phyloP scores from a whole-genome alignment of 2,329 filamentous ascomycete genomes.

The Colletotrichum horii region DNA sequence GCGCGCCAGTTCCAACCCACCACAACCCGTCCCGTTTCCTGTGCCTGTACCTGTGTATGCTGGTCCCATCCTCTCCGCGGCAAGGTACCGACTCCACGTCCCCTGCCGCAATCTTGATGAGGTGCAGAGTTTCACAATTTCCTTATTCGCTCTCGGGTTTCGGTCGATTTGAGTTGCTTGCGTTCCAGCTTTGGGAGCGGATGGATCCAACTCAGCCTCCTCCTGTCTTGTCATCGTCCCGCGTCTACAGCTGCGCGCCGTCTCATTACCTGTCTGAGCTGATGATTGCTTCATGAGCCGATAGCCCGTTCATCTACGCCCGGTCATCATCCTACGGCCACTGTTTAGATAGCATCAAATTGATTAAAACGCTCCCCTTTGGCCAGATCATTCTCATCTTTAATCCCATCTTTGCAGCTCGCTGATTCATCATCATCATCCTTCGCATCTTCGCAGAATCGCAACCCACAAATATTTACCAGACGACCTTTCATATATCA shows the following conservation, averaged over 20 bases:
- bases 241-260: constrained; percentile 8
- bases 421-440: constrained; percentile 10
- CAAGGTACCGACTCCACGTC: neutral
- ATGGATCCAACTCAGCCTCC: constrained; percentile 10
- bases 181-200: neutral
- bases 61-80: constrained; percentile 1
- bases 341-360: constrained; percentile 5
- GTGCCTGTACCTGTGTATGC: neutral
- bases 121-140: constrained; percentile 20
- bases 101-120: constrained; percentile 11
- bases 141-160: constrained; percentile 1
- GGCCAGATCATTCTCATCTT: neutral
- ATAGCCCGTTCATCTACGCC: neutral
- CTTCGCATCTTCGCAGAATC: neutral
- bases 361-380: constrained; percentile 18
- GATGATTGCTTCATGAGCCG: constrained; percentile 17
- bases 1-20: neutral
- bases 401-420: constrained; percentile 1
- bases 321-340: neutral
- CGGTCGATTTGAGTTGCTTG: constrained; percentile 1
- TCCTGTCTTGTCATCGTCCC: constrained; percentile 21
- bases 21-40: neutral
- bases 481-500: neutral
- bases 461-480: neutral
- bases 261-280: constrained; percentile 22